Percentiles rank a stretch among this genome's conserved stretches.
These are phyloP conservation scores for Mycena metata DNA, from an alignment of 768 basidiomycete genomes.

Conservation along the genomic window DNA sequence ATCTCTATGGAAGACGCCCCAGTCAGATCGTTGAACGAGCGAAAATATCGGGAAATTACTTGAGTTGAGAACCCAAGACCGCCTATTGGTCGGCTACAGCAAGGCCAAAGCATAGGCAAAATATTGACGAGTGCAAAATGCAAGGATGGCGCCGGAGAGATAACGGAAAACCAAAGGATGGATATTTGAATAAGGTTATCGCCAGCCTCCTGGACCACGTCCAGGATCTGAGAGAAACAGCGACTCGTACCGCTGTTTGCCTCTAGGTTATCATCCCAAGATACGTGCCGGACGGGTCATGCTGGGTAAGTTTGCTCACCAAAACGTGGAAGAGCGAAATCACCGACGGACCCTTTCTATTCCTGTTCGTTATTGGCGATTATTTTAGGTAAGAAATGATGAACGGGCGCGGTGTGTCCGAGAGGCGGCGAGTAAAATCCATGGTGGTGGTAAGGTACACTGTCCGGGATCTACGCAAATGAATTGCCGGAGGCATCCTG, in stretches of 20 bases:
- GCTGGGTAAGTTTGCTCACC: too few relatives aligned
- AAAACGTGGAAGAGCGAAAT: too few relatives aligned
- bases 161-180: background rate
- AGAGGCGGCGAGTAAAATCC: too few relatives aligned
- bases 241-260: background rate
- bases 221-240: background rate
- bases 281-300: background rate
- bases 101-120: background rate
- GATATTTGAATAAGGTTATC: background rate
- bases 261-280: background rate
- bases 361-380: background rate
- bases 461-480: too few relatives aligned
- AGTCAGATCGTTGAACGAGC: background rate
- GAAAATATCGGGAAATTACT: slow-evolving; percentile 4
- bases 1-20: background rate
- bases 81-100: background rate
- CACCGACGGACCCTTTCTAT: too few relatives aligned
- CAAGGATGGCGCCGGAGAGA: background rate
- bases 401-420: too few relatives aligned
- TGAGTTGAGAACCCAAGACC: background rate
- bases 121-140: background rate
- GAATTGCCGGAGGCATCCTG: too few relatives aligned
- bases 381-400: background rate
- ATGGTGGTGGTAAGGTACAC: too few relatives aligned
- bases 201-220: slow-evolving; percentile 3